Conservation (phyloP, 2,329 filamentous ascomycete genomes). For the Mycosphaerella sp. region DNA sequence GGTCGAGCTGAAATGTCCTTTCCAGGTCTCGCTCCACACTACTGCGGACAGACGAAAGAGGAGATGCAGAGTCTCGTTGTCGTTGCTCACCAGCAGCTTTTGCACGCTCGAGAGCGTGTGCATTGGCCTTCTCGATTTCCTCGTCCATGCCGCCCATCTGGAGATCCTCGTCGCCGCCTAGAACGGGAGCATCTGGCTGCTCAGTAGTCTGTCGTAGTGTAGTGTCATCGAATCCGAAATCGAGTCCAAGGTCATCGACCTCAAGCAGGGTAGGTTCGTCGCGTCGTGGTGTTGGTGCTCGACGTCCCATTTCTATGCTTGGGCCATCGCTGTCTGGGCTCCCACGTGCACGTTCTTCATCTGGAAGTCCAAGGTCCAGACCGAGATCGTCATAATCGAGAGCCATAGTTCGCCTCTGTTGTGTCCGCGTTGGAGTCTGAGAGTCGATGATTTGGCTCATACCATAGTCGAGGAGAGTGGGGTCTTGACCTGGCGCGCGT, state of each 20-base stretch:
- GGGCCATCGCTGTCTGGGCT: constrained; percentile 26
- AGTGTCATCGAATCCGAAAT: constrained; percentile 36
- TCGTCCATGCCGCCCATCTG: constrained; percentile 41
- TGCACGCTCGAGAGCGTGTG: constrained; percentile 37
- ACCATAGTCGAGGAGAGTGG: constrained; percentile 48
- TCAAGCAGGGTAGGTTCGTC: constrained; percentile 55
- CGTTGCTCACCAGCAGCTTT: constrained; percentile 35
- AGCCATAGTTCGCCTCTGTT: constrained; percentile 24
- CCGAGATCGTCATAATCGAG: constrained; percentile 56
- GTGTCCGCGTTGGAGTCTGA: constrained; percentile 27
- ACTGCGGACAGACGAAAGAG: constrained; percentile 48
- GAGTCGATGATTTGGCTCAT: constrained; percentile 66
- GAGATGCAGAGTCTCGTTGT: constrained; percentile 45
- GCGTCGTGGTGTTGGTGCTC: constrained; percentile 57
- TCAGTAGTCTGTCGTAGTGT: constrained; percentile 23
- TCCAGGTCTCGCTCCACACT: constrained; percentile 57
- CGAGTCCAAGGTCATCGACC: constrained; percentile 50
- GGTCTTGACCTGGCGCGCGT: constrained; percentile 35
- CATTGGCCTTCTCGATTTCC: constrained; percentile 38
- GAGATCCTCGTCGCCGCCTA: constrained; percentile 34
- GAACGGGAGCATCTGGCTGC: constrained; percentile 18
- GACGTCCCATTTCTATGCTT: constrained; percentile 85
- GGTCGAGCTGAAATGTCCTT: constrained; percentile 47
- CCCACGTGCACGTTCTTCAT: constrained; percentile 33
- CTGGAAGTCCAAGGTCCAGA: constrained; percentile 58